Evolutionary conservation across 768 basidiomycete genomes (phyloP), one percentile per base, ranked within the genome.

Genomic region (Dacryopinax spathularia): DNA sequence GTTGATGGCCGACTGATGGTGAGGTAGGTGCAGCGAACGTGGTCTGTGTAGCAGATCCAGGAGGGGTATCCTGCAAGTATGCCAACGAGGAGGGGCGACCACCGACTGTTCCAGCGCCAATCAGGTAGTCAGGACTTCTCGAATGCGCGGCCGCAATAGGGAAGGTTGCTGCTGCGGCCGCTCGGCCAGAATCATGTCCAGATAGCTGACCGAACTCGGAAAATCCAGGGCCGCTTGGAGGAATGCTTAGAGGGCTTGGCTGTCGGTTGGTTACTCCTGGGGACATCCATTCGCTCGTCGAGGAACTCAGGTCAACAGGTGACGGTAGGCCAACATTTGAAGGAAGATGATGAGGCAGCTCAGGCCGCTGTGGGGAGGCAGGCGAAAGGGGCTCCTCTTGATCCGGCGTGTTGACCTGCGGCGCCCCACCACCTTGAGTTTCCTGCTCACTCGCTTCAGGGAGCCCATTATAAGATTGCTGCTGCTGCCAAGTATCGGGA

Each of bases 341-440:
- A 7, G 39, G 65, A 29, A 64, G 43, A 43, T 65, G 68, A 31
- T 68, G 67, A 15, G 71, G 70, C 20, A 72, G 62, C 33, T 68
- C 70, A 20, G 71, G 70, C 12, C 70, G 66, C 62, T 67, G 66
- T 41, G 70, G 39, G 18, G 39, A 41, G 5, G 7, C 39, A 41
- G 63, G 63, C 13, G 65, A 63, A n/a, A n/a, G n/a, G n/a, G n/a
- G n/a, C 5, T 69, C 66, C 9, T 68, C 62, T 65, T 69, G 71
- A 25, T 70, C 65, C 67, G 39, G 39, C 39, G 16, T 22, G 18
- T 5, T 18, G 18, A 41, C 22, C 22, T 41, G 18, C 7, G 39
- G 39, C 16, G 39, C 4, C 4, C 39, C 39, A 18, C 6, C 18
- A 41, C 22, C 16, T 6, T 22, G 39, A 7, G 39, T 15, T 7